Conservation (phyloP, 352 stramenopile species). For the Phytophthora litchii region DNA sequence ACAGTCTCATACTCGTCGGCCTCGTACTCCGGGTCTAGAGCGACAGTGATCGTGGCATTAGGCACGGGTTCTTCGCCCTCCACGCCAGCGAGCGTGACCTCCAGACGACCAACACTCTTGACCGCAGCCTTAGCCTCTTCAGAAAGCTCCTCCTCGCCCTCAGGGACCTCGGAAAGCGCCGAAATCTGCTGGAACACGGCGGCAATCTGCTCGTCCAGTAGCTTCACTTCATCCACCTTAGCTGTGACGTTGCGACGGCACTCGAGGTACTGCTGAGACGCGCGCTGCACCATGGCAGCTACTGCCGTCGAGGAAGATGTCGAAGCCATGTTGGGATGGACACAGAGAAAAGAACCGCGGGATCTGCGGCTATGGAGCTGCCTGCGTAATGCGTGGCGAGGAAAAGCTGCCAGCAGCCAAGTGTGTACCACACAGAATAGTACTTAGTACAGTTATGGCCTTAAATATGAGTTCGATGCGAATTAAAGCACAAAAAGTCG, state of each 20-base stretch:
- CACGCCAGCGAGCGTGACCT: conserved; percentile 61
- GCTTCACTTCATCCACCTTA: conserved; percentile 83
- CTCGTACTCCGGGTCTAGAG: conserved; percentile 82
- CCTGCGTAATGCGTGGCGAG: conserved; percentile 30
- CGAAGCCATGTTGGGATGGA: conserved; percentile 46
- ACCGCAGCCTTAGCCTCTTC: conserved; percentile 35
- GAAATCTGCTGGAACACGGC: conserved; percentile 77
- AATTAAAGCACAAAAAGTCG: no score
- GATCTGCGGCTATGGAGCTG: conserved; percentile 19
- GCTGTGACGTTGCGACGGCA: conserved; percentile 78
- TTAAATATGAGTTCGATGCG: no score
- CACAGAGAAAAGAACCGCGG: conserved; percentile 16
- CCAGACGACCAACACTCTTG: conserved; percentile 80
- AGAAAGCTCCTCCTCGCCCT: conserved; percentile 33
- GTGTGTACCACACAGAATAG: conserved; percentile 13
- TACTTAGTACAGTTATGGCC: no score
- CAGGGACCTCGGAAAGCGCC: conserved; percentile 45
- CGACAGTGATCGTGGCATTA: conserved; percentile 63
- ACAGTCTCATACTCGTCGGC: conserved; percentile 57
- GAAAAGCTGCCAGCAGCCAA: conserved; percentile 6
- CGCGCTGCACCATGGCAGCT: conserved; percentile 73
- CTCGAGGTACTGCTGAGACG: conserved; percentile 83
- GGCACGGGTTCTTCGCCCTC: conserved; percentile 64
- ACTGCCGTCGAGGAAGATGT: conserved; percentile 53
- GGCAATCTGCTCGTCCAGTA: conserved; percentile 74